These are phyloP conservation scores for Kwoniella mangroviensis DNA, from an alignment of 768 basidiomycete species.

Conservation along the genomic window DNA sequence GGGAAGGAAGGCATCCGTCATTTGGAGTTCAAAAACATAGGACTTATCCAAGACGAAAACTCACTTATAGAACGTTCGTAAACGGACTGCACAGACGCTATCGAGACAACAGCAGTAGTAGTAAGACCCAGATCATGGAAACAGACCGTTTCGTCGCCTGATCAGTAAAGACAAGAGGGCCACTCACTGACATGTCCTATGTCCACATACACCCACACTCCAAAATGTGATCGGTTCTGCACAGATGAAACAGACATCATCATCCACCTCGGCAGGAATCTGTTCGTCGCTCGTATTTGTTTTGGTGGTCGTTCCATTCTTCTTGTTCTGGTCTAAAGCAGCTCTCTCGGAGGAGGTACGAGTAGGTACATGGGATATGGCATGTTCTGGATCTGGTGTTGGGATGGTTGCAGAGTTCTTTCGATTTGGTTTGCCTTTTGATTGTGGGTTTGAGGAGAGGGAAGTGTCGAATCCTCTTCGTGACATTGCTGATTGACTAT, in stretches of 20 bases:
- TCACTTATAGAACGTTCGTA: conserved; percentile 85
- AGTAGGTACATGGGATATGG: conserved; percentile 30
- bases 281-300: conserved; percentile 10
- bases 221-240: conserved; percentile 92
- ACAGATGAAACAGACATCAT: conserved; percentile 79
- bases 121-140: too few species aligned
- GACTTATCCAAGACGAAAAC: conserved; percentile 5
- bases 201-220: conserved; percentile 85
- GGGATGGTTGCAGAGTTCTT: conserved; percentile 21
- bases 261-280: conserved; percentile 38
- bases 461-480: conserved; percentile 22
- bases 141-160: too few species aligned
- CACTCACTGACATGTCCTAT: conserved; percentile 84
- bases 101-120: too few species aligned
- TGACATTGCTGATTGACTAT: conserved; percentile 8
- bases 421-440: conserved; percentile 11
- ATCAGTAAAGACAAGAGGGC: too few species aligned
- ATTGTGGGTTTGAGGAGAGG: conserved; percentile 12
- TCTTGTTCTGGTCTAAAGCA: conserved; percentile 2
- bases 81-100: conserved; percentile 77
- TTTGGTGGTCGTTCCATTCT: conserved; percentile 9
- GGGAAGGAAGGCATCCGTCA: not conserved
- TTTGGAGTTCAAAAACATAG: not conserved
- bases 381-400: conserved; percentile 28
- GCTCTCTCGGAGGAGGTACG: conserved; percentile 29